Conservation (phyloP, 305 asterid genomes). For the Fraxinus dipetala region DNA sequence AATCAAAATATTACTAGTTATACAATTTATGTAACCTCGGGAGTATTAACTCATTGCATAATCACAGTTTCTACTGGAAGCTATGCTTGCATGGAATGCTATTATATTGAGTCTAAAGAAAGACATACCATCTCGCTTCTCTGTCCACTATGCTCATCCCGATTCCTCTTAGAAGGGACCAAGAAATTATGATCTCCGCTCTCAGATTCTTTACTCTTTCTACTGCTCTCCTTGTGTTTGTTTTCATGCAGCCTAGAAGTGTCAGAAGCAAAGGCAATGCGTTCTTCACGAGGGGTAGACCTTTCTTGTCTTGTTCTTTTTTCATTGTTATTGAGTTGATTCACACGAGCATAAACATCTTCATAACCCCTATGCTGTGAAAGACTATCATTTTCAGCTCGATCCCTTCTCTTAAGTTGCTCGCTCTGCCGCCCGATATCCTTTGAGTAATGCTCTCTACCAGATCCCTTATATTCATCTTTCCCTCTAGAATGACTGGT, state of each 20-base stretch:
- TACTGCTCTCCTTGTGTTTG: constrained; percentile 50
- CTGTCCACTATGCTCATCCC: constrained; percentile 52
- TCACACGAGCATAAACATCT: constrained; percentile 56
- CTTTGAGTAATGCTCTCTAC: constrained; percentile 60
- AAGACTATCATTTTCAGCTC: constrained; percentile 55
- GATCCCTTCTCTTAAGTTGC: constrained; percentile 68
- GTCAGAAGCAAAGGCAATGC: constrained; percentile 54
- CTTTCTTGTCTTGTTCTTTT: constrained; percentile 73
- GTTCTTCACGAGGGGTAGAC: constrained; percentile 58
- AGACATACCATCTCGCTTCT: constrained; percentile 75
- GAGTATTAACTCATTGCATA: constrained; percentile 12
- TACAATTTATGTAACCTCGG: constrained; percentile 13
- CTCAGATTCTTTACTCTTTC: constrained; percentile 70
- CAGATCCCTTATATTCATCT: constrained; percentile 66
- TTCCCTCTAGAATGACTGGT: constrained; percentile 62
- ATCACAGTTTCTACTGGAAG: constrained; percentile 22
- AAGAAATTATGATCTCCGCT: constrained; percentile 49
- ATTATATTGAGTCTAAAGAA: constrained; percentile 34
- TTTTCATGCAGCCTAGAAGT: constrained; percentile 53
- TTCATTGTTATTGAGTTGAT: constrained; percentile 47
- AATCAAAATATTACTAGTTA: constrained; percentile 14
- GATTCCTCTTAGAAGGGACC: constrained; percentile 54
- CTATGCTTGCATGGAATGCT: constrained; percentile 21
- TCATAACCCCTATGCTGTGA: constrained; percentile 65
- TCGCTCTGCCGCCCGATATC: constrained; percentile 60